Evolutionary conservation across 202 grass and related monocot species (phyloP).

Genomic region (Panicum virgatum): DNA sequence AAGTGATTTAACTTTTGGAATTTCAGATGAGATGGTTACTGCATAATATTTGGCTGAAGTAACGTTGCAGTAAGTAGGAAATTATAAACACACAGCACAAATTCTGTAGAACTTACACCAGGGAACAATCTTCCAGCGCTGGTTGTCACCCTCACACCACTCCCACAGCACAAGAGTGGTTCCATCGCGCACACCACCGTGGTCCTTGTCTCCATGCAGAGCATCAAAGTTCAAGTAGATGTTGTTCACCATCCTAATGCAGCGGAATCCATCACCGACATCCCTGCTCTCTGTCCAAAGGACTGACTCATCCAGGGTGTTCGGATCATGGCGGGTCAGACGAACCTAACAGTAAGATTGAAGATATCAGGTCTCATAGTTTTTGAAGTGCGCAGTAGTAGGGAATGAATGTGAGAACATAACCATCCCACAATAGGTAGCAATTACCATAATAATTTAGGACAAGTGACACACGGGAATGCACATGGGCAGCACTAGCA

Average conservation of each 20-base stretch:
- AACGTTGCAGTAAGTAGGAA: background rate
- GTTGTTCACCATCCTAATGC: conserved; percentile 92
- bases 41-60: background rate
- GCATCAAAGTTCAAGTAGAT: conserved; percentile 82
- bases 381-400: background rate
- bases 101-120: conserved; percentile 60
- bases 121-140: conserved; percentile 88
- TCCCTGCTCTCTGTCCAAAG: conserved; percentile 86
- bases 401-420: background rate
- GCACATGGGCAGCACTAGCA: background rate
- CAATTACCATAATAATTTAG: conserved; percentile 10
- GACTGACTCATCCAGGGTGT: conserved; percentile 55
- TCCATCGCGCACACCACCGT: conserved; percentile 64
- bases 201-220: conserved; percentile 60
- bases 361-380: background rate
- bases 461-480: background rate
- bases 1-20: background rate
- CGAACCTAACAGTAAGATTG: conserved; percentile 40
- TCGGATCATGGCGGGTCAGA: conserved; percentile 47
- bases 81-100: conserved; percentile 6
- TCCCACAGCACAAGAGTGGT: conserved; percentile 65
- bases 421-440: background rate
- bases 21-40: background rate
- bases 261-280: conserved; percentile 54
- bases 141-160: conserved; percentile 82